Base-by-base conservation (phyloP, 1,139 yeast species). In the Eremothecium coryli region DNA sequence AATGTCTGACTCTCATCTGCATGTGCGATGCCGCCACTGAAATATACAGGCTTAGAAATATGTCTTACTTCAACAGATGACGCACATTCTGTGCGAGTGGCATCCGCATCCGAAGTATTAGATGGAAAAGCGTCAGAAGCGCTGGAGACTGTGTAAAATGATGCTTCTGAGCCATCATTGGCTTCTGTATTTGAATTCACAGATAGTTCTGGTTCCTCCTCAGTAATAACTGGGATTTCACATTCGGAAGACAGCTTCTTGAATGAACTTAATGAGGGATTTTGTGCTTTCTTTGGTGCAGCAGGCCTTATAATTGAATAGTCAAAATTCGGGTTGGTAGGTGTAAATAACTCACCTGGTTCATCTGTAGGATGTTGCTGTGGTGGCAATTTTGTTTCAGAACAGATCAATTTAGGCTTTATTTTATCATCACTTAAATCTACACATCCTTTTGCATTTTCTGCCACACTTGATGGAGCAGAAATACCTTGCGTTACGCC, bases 261-360 rank as follows among this genome's bases (percentile, higher is more conserved):
- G 13, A 29, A 29, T 4, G 32, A 29, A 5, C 9, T 29, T 9
- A 11, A 18, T 9, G 32, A 29, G 10, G 32, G 32, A 18, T 27
- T 27, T 14, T 27, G 30, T 4, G 13, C 13, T 14, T 27, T 27
- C 22, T 14, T 25, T 4, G 28, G 28, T n/a, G 14, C 14, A 25
- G 12, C n/a, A 15, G 28, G 28, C 15, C 28, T 25, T 4, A 16
- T 13, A 4, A 25, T n/a, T 3, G 14, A 13, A n/a, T n/a, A n/a
- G n/a, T n/a, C n/a, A 25, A 11, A 25, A n/a, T 13, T 16, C n/a
- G 16, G 16, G 16, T 16, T 16, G 4, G 28, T 25, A 25, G 28
- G 28, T n/a, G 28, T 25, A 6, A 11, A 25, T 25, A 25, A 13
- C 3, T 13, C 13, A 5, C 24, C 24, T 13, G 5, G 3, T 4